A percentile compares a stretch with the other conserved stretches of the same genome.
Conservation (phyloP, 306 rosid species). For the Quercus glauca region DNA sequence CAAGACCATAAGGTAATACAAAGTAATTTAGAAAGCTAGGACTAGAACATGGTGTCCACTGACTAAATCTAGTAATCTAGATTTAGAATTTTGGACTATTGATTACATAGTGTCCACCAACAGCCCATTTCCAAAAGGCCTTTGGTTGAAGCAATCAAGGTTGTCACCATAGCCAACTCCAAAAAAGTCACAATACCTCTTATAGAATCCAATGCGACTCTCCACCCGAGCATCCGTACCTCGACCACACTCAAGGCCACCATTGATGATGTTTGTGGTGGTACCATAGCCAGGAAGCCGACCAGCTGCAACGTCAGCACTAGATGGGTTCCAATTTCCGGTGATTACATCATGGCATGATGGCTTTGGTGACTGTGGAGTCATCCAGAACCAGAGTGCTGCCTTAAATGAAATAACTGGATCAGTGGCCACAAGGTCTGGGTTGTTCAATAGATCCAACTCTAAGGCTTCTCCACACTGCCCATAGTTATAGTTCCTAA, state of each 20-base stretch:
- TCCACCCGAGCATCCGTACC: conserved; percentile 19
- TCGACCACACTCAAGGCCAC: conserved; percentile 37
- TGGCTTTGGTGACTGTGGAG: conserved; percentile 60
- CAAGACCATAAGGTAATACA: not conserved
- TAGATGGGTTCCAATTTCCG: conserved; percentile 49
- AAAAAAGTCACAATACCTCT: conserved; percentile 37
- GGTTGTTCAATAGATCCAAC: conserved; percentile 39
- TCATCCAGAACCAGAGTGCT: conserved; percentile 88
- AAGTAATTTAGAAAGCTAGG: not conserved
- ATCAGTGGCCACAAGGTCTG: conserved; percentile 49
- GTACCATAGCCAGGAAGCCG: conserved; percentile 39
- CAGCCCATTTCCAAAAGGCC: conserved; percentile 1
- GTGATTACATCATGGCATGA: conserved; percentile 63
- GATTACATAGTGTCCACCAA: conserved; percentile 15
- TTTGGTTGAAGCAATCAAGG: conserved; percentile 42
- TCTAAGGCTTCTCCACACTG: conserved; percentile 40
- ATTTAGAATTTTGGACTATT: not conserved
- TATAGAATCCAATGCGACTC: conserved; percentile 40
- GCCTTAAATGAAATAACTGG: conserved; percentile 50
- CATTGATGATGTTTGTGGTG: conserved; percentile 47
- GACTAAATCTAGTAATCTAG: not conserved
- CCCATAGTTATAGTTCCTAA: conserved; percentile 68
- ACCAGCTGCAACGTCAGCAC: conserved; percentile 32
- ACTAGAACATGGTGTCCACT: no score
- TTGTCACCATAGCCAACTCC: conserved; percentile 28